phyloP scores from a whole-genome alignment of 2,329 filamentous ascomycete genomes.

The Ophiostoma angusticollis region DNA sequence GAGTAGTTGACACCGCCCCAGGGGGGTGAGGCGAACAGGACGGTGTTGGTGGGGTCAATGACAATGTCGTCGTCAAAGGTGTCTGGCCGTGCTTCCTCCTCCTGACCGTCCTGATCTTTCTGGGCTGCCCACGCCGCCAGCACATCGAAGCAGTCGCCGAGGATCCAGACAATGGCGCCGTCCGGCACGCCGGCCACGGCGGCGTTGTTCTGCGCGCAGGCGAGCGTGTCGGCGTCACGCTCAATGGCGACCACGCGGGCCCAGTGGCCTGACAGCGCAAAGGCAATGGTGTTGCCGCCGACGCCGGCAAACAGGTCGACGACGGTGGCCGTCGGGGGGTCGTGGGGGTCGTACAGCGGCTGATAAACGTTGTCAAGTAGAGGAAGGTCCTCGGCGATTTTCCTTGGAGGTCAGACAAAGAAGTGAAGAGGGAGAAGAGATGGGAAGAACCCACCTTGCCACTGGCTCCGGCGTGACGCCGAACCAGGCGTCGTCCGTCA shows the following conservation, averaged over 20 bases:
- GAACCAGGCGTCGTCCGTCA: conserved; percentile 94
- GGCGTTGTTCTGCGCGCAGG: conserved; percentile 88
- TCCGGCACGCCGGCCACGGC: conserved; percentile 66
- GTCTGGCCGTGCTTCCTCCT: too few relatives aligned
- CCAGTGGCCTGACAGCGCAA: conserved; percentile 71
- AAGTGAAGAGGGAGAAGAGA: neutral
- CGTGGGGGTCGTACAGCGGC: too few relatives aligned
- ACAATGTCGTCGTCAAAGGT: conserved; percentile 10
- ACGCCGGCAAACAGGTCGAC: conserved; percentile 87
- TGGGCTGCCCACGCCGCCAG: too few relatives aligned
- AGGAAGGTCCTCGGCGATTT: conserved; percentile 62
- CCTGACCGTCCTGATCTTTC: too few relatives aligned
- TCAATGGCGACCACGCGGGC: conserved; percentile 79
- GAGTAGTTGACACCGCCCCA: conserved; percentile 47
- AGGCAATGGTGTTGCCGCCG: conserved; percentile 91
- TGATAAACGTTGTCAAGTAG: conserved; percentile 34
- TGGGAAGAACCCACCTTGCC: conserved; percentile 47
- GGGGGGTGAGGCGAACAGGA: conserved; percentile 45
- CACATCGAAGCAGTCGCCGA: conserved; percentile 74
- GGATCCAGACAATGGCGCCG: conserved; percentile 66
- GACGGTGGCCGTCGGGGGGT: conserved; percentile 40
- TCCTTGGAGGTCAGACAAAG: conserved; percentile 28
- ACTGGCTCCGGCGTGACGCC: conserved; percentile 91
- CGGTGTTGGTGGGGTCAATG: conserved; percentile 28
- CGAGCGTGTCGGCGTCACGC: conserved; percentile 63